Conservation (phyloP, 164 flowering plant species). For the Chimonanthus praecox region DNA sequence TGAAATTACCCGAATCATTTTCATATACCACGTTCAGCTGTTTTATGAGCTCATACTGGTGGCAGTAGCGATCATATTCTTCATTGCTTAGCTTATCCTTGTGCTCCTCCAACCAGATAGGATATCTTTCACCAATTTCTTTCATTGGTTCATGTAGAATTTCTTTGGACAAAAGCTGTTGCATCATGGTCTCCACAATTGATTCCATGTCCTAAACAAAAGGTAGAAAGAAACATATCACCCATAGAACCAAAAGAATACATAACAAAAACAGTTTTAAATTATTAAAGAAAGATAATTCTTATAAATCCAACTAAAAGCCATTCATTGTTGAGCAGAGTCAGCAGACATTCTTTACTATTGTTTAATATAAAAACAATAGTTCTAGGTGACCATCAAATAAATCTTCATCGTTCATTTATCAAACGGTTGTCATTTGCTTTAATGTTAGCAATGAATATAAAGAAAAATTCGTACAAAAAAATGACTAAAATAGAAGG, state of each 20-base stretch:
- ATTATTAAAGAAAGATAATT: background rate
- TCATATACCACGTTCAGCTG: slow-evolving; percentile 76
- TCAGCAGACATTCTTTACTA: no score
- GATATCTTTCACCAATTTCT: slow-evolving; percentile 93
- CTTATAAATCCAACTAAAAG: background rate
- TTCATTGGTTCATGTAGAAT: slow-evolving; percentile 97
- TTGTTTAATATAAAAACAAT: no score
- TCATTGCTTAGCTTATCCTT: slow-evolving; percentile 55
- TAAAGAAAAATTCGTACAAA: no score
- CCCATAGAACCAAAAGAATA: background rate
- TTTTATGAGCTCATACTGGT: slow-evolving; percentile 64
- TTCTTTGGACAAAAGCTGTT: slow-evolving; percentile 91
- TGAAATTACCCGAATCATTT: slow-evolving; percentile 64
- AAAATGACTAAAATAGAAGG: no score
- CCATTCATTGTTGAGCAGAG: no score
- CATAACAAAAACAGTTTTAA: background rate
- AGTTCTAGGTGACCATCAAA: no score
- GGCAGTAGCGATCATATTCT: slow-evolving; percentile 64
- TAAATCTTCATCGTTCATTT: no score
- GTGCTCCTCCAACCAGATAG: slow-evolving; percentile 90
- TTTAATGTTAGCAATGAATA: no score
- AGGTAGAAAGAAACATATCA: slow-evolving; percentile 5
- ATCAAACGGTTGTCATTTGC: no score
- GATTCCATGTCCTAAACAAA: slow-evolving; percentile 87
- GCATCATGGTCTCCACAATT: slow-evolving; percentile 98